These are phyloP conservation scores for Parathielavia appendiculata DNA, from an alignment of 495 filamentous ascomycete genomes.

Conservation along the genomic window DNA sequence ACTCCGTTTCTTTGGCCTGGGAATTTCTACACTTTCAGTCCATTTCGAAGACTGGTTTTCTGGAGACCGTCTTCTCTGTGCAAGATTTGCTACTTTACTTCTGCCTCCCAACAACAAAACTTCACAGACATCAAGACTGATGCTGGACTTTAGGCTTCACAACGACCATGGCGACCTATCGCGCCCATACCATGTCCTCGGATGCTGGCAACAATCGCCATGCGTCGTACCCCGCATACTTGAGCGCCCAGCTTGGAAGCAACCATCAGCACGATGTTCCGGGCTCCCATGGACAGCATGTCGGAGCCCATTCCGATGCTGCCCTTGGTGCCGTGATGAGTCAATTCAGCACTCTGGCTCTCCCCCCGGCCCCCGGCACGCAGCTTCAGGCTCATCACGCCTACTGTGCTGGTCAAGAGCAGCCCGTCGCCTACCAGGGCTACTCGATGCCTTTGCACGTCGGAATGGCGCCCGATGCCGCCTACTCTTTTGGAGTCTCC, in stretches of 20 bases:
- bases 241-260: conserved; percentile 22
- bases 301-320: conserved; percentile 23
- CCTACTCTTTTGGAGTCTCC: conserved; percentile 27
- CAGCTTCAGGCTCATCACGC: conserved; percentile 29
- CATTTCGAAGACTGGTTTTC: neutral
- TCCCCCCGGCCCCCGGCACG: conserved; percentile 29
- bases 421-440: conserved; percentile 30
- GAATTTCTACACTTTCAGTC: neutral
- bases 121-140: neutral
- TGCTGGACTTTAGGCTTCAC: conserved; percentile 7
- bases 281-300: conserved; percentile 26
- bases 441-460: conserved; percentile 32
- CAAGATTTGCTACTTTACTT: neutral
- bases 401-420: conserved; percentile 32
- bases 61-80: neutral
- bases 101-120: neutral
- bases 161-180: conserved; percentile 28
- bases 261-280: conserved; percentile 25
- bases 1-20: neutral
- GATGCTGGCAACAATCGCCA: conserved; percentile 29
- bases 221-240: conserved; percentile 22
- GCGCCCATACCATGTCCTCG: conserved; percentile 22
- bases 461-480: conserved; percentile 28
- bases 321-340: conserved; percentile 32
- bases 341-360: conserved; percentile 38